Percentiles rank a stretch among this genome's conserved stretches.
These are phyloP conservation scores for Thyridium curvatum DNA, from an alignment of 2,329 filamentous ascomycete genomes.

Conservation along the genomic window DNA sequence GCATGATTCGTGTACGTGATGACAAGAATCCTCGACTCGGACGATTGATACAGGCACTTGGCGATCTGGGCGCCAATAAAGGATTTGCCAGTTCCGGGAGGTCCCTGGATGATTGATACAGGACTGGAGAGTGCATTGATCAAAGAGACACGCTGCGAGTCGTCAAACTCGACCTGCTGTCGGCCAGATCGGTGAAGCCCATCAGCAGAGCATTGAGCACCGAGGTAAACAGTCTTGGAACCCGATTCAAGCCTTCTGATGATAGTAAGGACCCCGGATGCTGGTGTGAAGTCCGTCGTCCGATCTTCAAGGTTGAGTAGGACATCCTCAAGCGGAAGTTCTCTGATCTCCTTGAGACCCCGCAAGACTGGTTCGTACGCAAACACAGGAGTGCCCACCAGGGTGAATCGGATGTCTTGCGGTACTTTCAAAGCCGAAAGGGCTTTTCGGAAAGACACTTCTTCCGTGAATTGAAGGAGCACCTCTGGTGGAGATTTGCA, in stretches of 20 bases:
- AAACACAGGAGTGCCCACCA: slow-evolving; percentile 61
- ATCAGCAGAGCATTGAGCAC: too few species aligned
- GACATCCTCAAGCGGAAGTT: slow-evolving; percentile 49
- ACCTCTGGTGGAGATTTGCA: slow-evolving; percentile 35
- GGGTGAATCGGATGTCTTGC: slow-evolving; percentile 36
- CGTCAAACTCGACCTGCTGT: slow-evolving; percentile 1
- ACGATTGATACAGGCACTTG: slow-evolving; percentile 45
- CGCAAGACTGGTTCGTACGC: slow-evolving; percentile 62
- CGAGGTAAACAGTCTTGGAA: too few species aligned
- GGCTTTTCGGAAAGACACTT: slow-evolving; percentile 34
- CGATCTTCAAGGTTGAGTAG: slow-evolving; percentile 31
- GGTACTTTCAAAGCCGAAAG: slow-evolving; percentile 34
- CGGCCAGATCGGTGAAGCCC: not conserved
- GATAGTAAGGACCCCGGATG: not conserved
- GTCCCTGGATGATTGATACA: slow-evolving; percentile 63
- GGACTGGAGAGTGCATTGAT: slow-evolving; percentile 42
- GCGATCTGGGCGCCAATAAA: slow-evolving; percentile 62
- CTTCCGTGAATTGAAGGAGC: slow-evolving; percentile 43
- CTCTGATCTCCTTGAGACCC: slow-evolving; percentile 47
- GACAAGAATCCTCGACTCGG: slow-evolving; percentile 49
- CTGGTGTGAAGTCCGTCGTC: slow-evolving; percentile 4
- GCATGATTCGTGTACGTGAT: slow-evolving; percentile 65
- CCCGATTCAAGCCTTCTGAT: not conserved
- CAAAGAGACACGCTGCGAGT: slow-evolving; percentile 52
- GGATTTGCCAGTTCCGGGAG: slow-evolving; percentile 71